Percentiles rank a stretch among this genome's conserved stretches.
phyloP scores from a whole-genome alignment of 805 yeast genomes.

The Debaryomyces prosopidis region DNA sequence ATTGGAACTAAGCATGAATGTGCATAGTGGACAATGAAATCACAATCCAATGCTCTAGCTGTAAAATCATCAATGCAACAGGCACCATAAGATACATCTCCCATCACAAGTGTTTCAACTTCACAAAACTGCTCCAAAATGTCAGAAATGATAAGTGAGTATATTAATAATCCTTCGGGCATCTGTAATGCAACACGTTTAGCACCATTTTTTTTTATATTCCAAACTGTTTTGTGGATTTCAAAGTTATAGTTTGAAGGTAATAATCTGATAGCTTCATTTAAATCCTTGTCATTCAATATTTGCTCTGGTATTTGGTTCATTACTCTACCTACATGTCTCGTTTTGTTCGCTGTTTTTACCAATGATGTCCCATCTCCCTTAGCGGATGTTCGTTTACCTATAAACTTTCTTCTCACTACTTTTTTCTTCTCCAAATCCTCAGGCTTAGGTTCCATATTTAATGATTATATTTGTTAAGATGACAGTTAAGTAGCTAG shows the following conservation, averaged over 20 bases:
- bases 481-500: background rate
- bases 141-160: constrained; percentile 86
- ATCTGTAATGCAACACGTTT: constrained; percentile 89
- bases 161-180: constrained; percentile 95
- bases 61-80: constrained; percentile 97
- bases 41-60: constrained; percentile 90
- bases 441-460: background rate
- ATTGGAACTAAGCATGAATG: constrained; percentile 96
- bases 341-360: constrained; percentile 23
- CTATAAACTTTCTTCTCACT: constrained; percentile 63
- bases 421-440: constrained; percentile 12
- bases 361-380: constrained; percentile 24
- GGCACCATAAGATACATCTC: constrained; percentile 98
- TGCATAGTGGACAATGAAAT: constrained; percentile 93
- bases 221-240: constrained; percentile 94
- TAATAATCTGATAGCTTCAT: constrained; percentile 74
- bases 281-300: constrained; percentile 74
- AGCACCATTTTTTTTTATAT: constrained; percentile 71
- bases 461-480: background rate
- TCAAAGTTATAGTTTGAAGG: constrained; percentile 96
- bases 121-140: constrained; percentile 87
- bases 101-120: constrained; percentile 92
- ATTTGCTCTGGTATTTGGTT: constrained; percentile 91
- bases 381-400: constrained; percentile 34
- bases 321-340: constrained; percentile 58